These are phyloP conservation scores for Pulicaria dysenterica DNA, from an alignment of 129 eudicot species.

Conservation along the genomic window DNA sequence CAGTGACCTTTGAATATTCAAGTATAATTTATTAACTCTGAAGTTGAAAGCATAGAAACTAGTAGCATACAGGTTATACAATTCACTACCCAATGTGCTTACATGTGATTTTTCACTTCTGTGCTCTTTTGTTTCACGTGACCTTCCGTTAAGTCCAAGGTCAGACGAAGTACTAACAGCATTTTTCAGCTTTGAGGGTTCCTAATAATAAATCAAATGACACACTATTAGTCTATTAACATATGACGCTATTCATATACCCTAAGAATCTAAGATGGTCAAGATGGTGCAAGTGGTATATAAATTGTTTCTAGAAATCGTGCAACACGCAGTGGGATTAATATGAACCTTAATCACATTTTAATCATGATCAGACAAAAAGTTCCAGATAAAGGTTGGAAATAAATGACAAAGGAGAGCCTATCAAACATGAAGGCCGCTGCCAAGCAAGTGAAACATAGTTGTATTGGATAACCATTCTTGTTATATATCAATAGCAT, in stretches of 20 bases:
- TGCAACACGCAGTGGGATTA: constrained; percentile 1
- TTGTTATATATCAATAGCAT: not conserved
- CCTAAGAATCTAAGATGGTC: not conserved
- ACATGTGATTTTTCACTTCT: constrained; percentile 30
- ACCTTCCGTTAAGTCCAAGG: constrained; percentile 43
- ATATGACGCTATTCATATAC: not conserved
- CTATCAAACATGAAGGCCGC: not conserved
- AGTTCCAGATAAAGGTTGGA: not conserved
- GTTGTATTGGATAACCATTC: not conserved
- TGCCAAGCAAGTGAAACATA: not conserved
- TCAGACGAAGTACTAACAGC: constrained; percentile 31
- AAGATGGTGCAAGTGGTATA: not conserved
- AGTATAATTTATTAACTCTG: not conserved
- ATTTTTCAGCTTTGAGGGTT: constrained; percentile 35
- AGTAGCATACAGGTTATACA: constrained; percentile 13
- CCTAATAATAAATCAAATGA: constrained; percentile 17
- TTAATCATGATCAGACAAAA: constrained; percentile 7
- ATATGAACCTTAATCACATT: constrained; percentile 2
- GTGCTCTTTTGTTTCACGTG: constrained; percentile 15
- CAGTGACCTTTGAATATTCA: constrained; percentile 15
- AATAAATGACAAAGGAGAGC: constrained; percentile 13
- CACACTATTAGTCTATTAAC: not conserved
- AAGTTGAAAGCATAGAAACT: not conserved
- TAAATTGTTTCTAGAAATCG: not conserved
- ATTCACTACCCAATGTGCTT: constrained; percentile 8